Evolutionary conservation across 2,329 filamentous ascomycete species (phyloP), one percentile per base, ranked within the genome.

Genomic region (Cytospora mali): DNA sequence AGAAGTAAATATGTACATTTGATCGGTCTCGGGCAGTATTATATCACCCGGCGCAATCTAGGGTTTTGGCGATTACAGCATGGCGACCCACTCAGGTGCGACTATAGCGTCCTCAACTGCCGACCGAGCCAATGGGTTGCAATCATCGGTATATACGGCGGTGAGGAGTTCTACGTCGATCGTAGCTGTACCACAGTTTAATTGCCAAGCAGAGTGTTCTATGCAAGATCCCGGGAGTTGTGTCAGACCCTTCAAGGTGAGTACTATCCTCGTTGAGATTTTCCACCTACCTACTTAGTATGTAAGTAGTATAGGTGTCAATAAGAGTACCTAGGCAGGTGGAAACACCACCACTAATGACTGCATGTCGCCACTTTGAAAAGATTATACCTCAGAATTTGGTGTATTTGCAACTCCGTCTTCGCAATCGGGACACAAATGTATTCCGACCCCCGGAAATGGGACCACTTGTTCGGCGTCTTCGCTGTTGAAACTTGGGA

Each of bases 401-500:
- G 16, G 35, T 39, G 35, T 39, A 18, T n/a, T 18, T 4, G 16
- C 35, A 39, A n/a, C 35, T n/a, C 16, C 16, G 7, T 39, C 35
- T 39, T 39, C 35, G 35, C 35, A 39, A 18, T 39, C 35, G 35
- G 35, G 16, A 39, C 16, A 39, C 4, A 39, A 39, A 39, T 18
- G n/a, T 39, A 18, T 18, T 18, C 35, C 35, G 35, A 9, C 25
- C 18, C 21, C 25, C 21, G 21, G 42, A 28, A 52, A 29, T 48
- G 39, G 49, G 48, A n/a, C 56, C 23, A 7, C 18, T 33, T n/a
- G n/a, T n/a, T 59, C 57, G 49, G 57, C n/a, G 49, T 9, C 49
- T 59, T n/a, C n/a, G n/a, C 57, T 48, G 49, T 53, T 53, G 52
- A 25, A 59, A n/a, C n/a, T n/a, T n/a, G n/a, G n/a, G n/a, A n/a